Percentiles rank a stretch among this genome's conserved stretches.
Conservation (phyloP, 2,329 filamentous ascomycete species). For the Colletotrichum salicis region DNA sequence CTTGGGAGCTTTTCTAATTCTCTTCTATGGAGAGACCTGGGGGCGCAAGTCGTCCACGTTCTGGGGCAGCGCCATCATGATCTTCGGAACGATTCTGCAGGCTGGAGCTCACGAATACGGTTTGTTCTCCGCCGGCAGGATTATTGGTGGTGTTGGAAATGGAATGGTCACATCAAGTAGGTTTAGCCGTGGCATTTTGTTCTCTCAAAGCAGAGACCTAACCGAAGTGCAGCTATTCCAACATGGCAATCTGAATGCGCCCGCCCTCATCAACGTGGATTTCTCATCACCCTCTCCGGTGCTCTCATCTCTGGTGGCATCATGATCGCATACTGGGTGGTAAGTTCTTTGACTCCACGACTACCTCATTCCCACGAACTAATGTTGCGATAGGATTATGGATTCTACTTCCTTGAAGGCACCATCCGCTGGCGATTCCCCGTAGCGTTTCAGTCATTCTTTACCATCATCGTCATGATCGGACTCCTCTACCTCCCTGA, state of each 20-base stretch:
- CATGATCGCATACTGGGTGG: conserved; percentile 46
- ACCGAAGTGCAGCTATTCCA: conserved; percentile 37
- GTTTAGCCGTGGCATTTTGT: neutral
- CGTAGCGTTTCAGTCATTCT: conserved; percentile 45
- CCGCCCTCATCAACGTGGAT: conserved; percentile 41
- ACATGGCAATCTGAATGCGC: conserved; percentile 45
- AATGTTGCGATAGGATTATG: conserved; percentile 35
- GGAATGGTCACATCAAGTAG: conserved; percentile 43
- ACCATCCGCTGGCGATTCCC: conserved; percentile 47
- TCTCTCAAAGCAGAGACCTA: neutral
- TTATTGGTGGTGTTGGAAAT: conserved; percentile 43
- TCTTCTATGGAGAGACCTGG: conserved; percentile 44
- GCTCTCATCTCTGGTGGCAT: conserved; percentile 44
- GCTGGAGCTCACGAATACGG: conserved; percentile 40
- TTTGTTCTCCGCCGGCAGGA: conserved; percentile 40
- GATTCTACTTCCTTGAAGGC: conserved; percentile 45
- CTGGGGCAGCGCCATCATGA: conserved; percentile 46
- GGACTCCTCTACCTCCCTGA: conserved; percentile 48
- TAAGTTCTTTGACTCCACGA: neutral
- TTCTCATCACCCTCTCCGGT: conserved; percentile 42
- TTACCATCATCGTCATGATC: conserved; percentile 45
- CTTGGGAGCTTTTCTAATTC: conserved; percentile 42
- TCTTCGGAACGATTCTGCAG: conserved; percentile 43
- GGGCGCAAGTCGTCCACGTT: conserved; percentile 46
- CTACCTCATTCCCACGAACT: neutral